Conservation (phyloP, 2,329 filamentous ascomycete species). For the Trichoderma asperellum region DNA sequence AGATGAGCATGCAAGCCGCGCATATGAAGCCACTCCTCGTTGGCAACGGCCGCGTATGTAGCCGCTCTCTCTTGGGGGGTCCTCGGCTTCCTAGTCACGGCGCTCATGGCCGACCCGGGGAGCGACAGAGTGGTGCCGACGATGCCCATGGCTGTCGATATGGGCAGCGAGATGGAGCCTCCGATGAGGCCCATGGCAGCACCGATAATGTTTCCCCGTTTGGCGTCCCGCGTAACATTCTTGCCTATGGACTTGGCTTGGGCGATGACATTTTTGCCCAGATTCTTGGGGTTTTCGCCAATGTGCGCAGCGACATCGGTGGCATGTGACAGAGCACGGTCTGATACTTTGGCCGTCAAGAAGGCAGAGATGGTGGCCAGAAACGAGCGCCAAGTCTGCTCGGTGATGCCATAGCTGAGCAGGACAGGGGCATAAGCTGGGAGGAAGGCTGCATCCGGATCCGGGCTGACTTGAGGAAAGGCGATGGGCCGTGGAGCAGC, state of each 20-base stretch:
- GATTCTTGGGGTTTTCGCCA: slow-evolving; percentile 41
- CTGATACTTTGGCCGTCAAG: slow-evolving; percentile 49
- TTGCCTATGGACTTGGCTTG: slow-evolving; percentile 46
- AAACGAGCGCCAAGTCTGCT: slow-evolving; percentile 43
- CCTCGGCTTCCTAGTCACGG: slow-evolving; percentile 44
- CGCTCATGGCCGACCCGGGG: slow-evolving; percentile 42
- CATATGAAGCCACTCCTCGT: slow-evolving; percentile 48
- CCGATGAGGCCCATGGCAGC: slow-evolving; percentile 44
- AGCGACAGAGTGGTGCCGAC: slow-evolving; percentile 43
- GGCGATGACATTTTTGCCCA: slow-evolving; percentile 43
- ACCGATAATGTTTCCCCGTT: slow-evolving; percentile 47
- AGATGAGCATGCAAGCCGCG: slow-evolving; percentile 46
- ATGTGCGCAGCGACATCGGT: slow-evolving; percentile 46
- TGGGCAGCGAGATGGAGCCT: slow-evolving; percentile 46
- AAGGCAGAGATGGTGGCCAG: slow-evolving; percentile 51
- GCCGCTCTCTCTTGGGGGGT: slow-evolving; percentile 48
- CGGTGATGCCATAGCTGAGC: slow-evolving; percentile 44
- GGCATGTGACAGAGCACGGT: slow-evolving; percentile 49
- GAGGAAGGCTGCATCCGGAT: slow-evolving; percentile 45
- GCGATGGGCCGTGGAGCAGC: slow-evolving; percentile 40
- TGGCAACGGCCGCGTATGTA: slow-evolving; percentile 49
- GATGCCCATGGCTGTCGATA: slow-evolving; percentile 44
- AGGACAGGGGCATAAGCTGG: slow-evolving; percentile 45
- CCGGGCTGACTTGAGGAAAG: slow-evolving; percentile 46
- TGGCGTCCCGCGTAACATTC: slow-evolving; percentile 43